These are phyloP conservation scores for Talaromyces proteolyticus DNA, from an alignment of 495 filamentous ascomycete species.

Conservation along the genomic window DNA sequence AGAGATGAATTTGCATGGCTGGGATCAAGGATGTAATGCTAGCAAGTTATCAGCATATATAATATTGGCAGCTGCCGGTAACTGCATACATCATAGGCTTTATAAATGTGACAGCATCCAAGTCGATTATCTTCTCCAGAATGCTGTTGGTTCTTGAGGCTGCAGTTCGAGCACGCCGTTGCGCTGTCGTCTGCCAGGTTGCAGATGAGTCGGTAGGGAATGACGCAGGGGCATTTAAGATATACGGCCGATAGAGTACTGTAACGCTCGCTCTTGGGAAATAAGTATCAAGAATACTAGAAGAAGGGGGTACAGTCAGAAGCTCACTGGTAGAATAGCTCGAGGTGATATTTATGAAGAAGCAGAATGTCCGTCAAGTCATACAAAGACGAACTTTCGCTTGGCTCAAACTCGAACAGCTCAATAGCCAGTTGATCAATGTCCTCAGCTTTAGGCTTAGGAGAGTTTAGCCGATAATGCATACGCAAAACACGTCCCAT, in stretches of 20 bases:
- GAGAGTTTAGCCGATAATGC: not conserved
- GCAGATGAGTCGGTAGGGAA: not conserved
- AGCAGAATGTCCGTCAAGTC: not conserved
- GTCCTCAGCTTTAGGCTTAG: not conserved
- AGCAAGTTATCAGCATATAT: not conserved
- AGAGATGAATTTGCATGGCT: constrained; percentile 1
- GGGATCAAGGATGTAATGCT: constrained; percentile 4
- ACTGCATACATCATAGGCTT: constrained; percentile 2
- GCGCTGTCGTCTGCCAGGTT: not conserved
- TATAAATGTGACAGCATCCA: not conserved
- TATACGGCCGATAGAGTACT: not conserved
- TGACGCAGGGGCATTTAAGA: not conserved
- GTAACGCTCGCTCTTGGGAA: not conserved
- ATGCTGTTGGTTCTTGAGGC: not conserved
- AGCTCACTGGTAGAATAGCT: not conserved
- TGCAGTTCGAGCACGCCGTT: not conserved
- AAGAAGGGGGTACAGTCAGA: not conserved
- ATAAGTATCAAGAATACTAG: not conserved
- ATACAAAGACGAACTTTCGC: not conserved
- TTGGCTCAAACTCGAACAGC: not conserved
- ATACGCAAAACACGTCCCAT: not conserved
- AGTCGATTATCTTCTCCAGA: not conserved
- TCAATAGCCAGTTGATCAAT: not conserved
- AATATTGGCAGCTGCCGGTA: no score
- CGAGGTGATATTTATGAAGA: not conserved